Conservation (phyloP, 2,329 filamentous ascomycete species). For the Aspergillus sp. region DNA sequence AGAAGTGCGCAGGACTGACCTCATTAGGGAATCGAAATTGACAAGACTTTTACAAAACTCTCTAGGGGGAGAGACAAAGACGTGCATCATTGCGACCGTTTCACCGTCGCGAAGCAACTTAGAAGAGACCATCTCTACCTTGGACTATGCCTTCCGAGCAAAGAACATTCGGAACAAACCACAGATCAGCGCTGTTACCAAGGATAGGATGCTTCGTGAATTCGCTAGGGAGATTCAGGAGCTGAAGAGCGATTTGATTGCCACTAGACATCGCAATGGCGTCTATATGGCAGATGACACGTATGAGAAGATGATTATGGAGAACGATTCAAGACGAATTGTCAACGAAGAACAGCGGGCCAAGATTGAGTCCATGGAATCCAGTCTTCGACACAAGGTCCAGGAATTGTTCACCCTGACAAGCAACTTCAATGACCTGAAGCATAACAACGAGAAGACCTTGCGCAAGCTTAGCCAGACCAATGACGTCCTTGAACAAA, state of each 20-base stretch:
- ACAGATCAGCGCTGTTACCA: slow-evolving; percentile 90
- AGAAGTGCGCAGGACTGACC: slow-evolving; percentile 5
- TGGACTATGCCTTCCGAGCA: slow-evolving; percentile 95
- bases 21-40: slow-evolving; percentile 85
- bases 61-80: slow-evolving; percentile 91
- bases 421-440: slow-evolving; percentile 81
- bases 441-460: slow-evolving; percentile 83
- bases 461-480: slow-evolving; percentile 73
- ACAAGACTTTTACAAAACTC: slow-evolving; percentile 95
- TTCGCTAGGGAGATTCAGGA: slow-evolving; percentile 93
- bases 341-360: slow-evolving; percentile 89
- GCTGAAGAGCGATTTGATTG: slow-evolving; percentile 88
- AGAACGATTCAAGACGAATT: slow-evolving; percentile 89
- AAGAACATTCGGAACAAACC: slow-evolving; percentile 99
- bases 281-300: slow-evolving; percentile 88
- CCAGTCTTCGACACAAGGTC: slow-evolving; percentile 86
- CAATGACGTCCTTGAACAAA: slow-evolving; percentile 78
- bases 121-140: slow-evolving; percentile 95
- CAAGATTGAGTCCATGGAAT: slow-evolving; percentile 88
- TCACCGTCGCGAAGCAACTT: slow-evolving; percentile 93
- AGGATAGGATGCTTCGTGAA: slow-evolving; percentile 86
- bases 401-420: slow-evolving; percentile 88
- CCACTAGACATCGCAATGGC: slow-evolving; percentile 88
- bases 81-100: slow-evolving; percentile 96
- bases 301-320: slow-evolving; percentile 86